phyloP scores from a whole-genome alignment of 139 green algal species.

The Volvox africanus region DNA sequence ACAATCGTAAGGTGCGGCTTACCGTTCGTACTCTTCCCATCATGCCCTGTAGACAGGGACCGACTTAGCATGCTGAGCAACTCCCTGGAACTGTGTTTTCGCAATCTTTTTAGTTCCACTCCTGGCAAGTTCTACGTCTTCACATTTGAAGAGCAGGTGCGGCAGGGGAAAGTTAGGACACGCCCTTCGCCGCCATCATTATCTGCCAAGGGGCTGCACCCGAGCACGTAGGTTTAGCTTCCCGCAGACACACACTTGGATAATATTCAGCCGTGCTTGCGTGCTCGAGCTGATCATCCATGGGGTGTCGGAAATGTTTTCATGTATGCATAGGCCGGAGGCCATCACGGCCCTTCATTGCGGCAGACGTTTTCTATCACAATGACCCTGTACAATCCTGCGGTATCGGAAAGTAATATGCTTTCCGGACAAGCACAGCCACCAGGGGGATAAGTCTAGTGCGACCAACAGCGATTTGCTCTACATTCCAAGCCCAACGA shows the following conservation, averaged over 20 bases:
- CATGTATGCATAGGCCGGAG: too few relatives aligned
- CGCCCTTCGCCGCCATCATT: not conserved
- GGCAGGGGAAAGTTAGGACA: not conserved
- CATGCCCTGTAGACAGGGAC: not conserved
- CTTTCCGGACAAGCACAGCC: too few relatives aligned
- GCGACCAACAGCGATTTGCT: too few relatives aligned
- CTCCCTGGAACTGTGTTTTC: not conserved
- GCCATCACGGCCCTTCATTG: too few relatives aligned
- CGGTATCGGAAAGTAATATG: too few relatives aligned
- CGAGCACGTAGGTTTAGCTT: not conserved
- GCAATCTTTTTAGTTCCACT: conserved; percentile 4
- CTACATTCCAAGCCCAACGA: too few relatives aligned
- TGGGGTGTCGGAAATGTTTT: not conserved
- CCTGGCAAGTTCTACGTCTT: conserved; percentile 12
- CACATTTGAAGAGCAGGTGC: not conserved
- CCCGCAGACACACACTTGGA: not conserved
- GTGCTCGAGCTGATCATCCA: not conserved
- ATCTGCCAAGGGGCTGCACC: not conserved
- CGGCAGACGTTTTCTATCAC: too few relatives aligned
- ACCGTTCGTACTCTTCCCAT: too few relatives aligned
- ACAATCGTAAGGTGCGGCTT: not conserved
- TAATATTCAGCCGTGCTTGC: not conserved
- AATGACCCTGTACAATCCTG: too few relatives aligned
- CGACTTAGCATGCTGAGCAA: not conserved
- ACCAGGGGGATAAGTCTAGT: too few relatives aligned